phyloP scores from a whole-genome alignment of 2,329 filamentous ascomycete species.

The Tolypocladium paradoxum region DNA sequence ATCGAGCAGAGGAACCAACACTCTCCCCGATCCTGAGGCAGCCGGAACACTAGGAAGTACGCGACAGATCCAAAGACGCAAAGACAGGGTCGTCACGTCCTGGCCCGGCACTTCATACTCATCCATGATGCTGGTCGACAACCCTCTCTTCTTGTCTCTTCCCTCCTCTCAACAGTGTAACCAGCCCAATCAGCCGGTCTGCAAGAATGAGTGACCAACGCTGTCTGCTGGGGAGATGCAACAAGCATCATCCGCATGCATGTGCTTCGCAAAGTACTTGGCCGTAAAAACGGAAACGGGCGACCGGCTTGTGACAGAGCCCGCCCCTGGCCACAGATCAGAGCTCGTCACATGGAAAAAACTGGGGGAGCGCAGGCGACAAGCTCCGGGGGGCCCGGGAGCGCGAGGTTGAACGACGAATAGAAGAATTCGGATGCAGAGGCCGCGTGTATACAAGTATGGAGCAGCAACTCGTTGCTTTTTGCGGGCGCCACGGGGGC shows the following conservation, averaged over 20 bases:
- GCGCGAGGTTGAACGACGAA: too few relatives aligned
- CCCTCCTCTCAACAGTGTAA: not conserved
- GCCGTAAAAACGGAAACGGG: not conserved
- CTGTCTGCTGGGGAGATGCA: not conserved
- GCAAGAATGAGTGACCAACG: not conserved
- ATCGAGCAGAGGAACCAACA: not conserved
- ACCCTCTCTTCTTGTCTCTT: not conserved
- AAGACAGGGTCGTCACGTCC: not conserved
- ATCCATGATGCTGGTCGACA: not conserved
- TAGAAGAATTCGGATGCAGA: not conserved
- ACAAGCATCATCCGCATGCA: not conserved
- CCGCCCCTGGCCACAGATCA: not conserved
- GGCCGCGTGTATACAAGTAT: not conserved
- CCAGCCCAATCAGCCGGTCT: too few relatives aligned
- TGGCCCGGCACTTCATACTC: not conserved
- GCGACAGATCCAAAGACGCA: not conserved
- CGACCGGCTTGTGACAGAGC: not conserved
- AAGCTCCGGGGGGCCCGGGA: too few relatives aligned
- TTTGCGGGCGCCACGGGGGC: not conserved
- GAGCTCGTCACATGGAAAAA: not conserved
- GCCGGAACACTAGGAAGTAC: not conserved
- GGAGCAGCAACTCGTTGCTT: not conserved
- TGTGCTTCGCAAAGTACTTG: too few relatives aligned
- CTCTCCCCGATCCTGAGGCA: not conserved
- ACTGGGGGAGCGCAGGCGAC: not conserved